Base-by-base conservation (phyloP, 106 monocot species). In the Allium fistulosum region DNA sequence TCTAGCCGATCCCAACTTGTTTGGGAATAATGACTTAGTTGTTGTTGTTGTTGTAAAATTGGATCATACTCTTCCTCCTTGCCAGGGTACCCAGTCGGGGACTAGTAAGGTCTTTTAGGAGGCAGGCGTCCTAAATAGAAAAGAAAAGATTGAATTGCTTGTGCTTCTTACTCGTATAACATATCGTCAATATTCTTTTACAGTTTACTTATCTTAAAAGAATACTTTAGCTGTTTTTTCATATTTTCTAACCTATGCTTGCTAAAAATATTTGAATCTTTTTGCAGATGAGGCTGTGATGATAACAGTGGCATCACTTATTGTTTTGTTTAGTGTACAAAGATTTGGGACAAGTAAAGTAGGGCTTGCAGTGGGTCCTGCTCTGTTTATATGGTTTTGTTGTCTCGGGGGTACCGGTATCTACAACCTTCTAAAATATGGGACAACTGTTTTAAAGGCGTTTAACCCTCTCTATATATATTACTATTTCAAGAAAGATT, bases 301-400 rank as follows among this genome's bases (percentile, higher is more conserved):
- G 84, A 85, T 99, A 61, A 86, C 97, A 67, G 84, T 77, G 62
- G 79, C 87, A 17, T 79, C 77, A 74, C 86, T 92, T 65, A 69
- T 92, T 18, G 64, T 99, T 48, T 77, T 92, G 68, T 99, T 99
- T 78, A 92, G 82, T 77, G 71, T 92, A 68, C 97, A 99, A 71
- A 82, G 82, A 61, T 99, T 90, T 75, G 89, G 92, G 69, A 90
- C 97, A 62, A 92, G 97, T 74, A 92, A 99, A 81, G 82, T 99
- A 12, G 97, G 92, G 17, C 86, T 99, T 77, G 79, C 63, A 46
- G 80, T 92, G 51, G 97, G 92, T 11, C 92, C 97, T 77, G 89
- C 87, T 60, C 65, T 99, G 57, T 87, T 92, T 59, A 74, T 99
- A 77, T 99, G 92, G 97, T 92, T 99, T 74, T 99, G 82, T 60